Conservation (phyloP, 2,329 filamentous ascomycete species). For the Xylaria hypoxylon region DNA sequence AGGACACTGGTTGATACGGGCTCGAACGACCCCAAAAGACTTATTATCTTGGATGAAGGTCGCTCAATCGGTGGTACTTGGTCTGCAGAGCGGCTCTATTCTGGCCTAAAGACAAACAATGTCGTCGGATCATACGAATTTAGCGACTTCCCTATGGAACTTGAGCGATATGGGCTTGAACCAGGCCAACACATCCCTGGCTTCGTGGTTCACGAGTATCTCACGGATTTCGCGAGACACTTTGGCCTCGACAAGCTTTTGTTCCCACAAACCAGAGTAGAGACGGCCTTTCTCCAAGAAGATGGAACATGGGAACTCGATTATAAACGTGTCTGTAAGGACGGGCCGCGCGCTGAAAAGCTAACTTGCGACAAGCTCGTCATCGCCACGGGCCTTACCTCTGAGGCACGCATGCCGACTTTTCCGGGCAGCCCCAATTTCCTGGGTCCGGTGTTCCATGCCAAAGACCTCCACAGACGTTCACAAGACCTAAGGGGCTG, state of each 20-base stretch:
- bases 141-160: constrained; percentile 33
- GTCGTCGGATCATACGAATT: constrained; percentile 35
- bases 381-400: constrained; percentile 30
- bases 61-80: constrained; percentile 34
- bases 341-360: not conserved
- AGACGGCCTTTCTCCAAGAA: constrained; percentile 22
- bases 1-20: constrained; percentile 20
- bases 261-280: constrained; percentile 21
- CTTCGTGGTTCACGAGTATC: constrained; percentile 27
- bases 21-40: not conserved
- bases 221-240: constrained; percentile 26
- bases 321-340: not conserved
- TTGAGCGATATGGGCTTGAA: constrained; percentile 23
- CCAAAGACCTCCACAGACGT: constrained; percentile 22
- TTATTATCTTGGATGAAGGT: constrained; percentile 29
- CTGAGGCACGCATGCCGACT: constrained; percentile 28
- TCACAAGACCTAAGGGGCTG: constrained; percentile 16
- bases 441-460: constrained; percentile 26
- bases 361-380: constrained; percentile 33
- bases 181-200: constrained; percentile 34
- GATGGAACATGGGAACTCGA: constrained; percentile 30
- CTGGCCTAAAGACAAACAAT: constrained; percentile 36
- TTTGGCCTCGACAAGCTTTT: constrained; percentile 28
- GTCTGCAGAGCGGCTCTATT: constrained; percentile 35
- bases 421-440: constrained; percentile 24